Base-by-base conservation (phyloP, 1,139 yeast species). In the Geotrichum europaeum region DNA sequence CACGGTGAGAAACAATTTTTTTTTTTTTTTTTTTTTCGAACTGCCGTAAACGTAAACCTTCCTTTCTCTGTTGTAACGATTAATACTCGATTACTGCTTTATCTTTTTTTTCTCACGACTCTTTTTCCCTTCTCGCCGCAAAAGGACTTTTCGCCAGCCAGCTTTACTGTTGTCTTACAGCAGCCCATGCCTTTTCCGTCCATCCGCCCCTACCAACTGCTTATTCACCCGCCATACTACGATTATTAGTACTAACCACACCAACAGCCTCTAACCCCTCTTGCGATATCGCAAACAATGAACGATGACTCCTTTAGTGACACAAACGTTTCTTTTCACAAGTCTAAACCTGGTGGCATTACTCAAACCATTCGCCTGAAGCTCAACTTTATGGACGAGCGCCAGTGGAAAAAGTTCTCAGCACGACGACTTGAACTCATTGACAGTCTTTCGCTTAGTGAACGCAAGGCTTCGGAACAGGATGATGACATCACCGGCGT, bases 381-480 rank as follows among this genome's bases (percentile, higher is more conserved):
- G 68, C 79, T 94, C 61, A 82, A 86, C 62, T 94, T 94, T 73
- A 78, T 77, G 25, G 97, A 94, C 72, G 96, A 90, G 65, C 78
- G 84, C 58, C 79, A 81, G 62, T 94, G 99, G 99, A 89, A 89
- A 70, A 82, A 85, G 68, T 92, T 94, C 70, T 87, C 96, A 12
- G 91, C 96, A 1, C 78, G 98, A 62, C 77, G 99, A 65, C 78
- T 94, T 51, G 97, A 91, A 73, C 78, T 94, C 61, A 94, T 94
- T 51, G 97, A 92, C 72, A 82, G 87, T 24, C 78, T 90, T 67
- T 87, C 86, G 59, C 77, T 94, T 61, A 84, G 92, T 65, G 81
- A 85, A 34, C 84, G 84, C 64, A 92, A 91, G 75, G 98, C 98
- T 1, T 84, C 92, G 61, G 98, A 94, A 72, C 98, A 94, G 72